Evolutionary conservation across 371 early-diverging fungal species (phyloP).

Genomic region (Apophysomyces sp.): DNA sequence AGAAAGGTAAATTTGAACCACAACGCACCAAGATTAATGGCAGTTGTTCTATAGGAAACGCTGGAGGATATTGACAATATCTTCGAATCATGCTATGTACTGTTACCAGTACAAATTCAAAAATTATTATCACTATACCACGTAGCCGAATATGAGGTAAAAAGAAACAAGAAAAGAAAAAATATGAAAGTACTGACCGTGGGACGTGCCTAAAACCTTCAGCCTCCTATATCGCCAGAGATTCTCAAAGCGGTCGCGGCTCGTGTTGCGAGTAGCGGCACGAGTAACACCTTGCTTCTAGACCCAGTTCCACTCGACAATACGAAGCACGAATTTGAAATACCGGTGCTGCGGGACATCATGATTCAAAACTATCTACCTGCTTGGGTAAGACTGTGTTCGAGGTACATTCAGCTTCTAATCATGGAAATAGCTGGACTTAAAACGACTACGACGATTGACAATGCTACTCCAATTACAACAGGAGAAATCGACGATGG

Average conservation of each 20-base stretch:
- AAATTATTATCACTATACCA: constrained; percentile 81
- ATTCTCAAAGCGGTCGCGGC: constrained; percentile 84
- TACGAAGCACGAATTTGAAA: constrained; percentile 60
- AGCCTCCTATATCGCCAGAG: constrained; percentile 79
- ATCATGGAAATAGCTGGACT: constrained; percentile 16
- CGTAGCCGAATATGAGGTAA: constrained; percentile 72
- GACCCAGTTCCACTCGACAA: constrained; percentile 81
- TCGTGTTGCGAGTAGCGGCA: constrained; percentile 77
- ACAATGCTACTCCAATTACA: constrained; percentile 1
- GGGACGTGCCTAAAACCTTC: not conserved
- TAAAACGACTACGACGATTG: constrained; percentile 41
- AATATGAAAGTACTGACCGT: too few relatives aligned
- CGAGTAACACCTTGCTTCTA: constrained; percentile 60
- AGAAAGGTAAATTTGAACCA: constrained; percentile 55
- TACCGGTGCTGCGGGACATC: constrained; percentile 56
- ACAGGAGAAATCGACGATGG: constrained; percentile 5
- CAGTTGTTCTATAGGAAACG: constrained; percentile 53
- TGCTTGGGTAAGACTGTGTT: constrained; percentile 39
- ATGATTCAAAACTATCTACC: constrained; percentile 59
- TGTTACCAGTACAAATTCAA: constrained; percentile 90
- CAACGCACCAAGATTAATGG: not conserved
- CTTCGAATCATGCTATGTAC: constrained; percentile 89
- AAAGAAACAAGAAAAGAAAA: not conserved
- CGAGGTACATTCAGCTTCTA: not conserved
- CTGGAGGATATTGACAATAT: constrained; percentile 89